Base-by-base conservation (phyloP, 225 moss, liverwort and hornwort species). In the Climacium dendroides region DNA sequence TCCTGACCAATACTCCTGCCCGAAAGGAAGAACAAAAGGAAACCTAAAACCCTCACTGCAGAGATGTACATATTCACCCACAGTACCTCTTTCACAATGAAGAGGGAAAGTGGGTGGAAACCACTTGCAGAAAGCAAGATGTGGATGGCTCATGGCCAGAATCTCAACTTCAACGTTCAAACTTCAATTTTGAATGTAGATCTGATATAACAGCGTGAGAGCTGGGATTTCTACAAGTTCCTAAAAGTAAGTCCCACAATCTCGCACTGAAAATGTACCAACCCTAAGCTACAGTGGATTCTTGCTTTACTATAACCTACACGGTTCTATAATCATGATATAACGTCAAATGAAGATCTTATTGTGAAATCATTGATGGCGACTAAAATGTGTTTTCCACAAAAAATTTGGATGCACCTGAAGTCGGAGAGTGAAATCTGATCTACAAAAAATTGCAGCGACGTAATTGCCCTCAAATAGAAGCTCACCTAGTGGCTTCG, bases 391-490 rank as follows among this genome's bases (percentile, higher is more conserved):
- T 84, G 88, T 80, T 90, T 86, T 86, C 86, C 87, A 81, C 86
- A 73, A 88, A 87, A 88, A 88, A 84, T 19, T 55, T 84, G 88
- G 88, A 87, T 88, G 88, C 87, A 90, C 85, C 82, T 88, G 88
- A 87, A 85, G 91, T 78, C 87, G 39, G 35, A 85, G 88, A 82
- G 74, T 67, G 74, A 81, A 90, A 59, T 83, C 85, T 93, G 86
- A 91, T 88, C 93, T 87, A 88, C 83, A 83, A 87, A 87, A 85
- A 91, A 90, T 86, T 86, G 85, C 85, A 91, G 69, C 67, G 69
- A 85, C 60, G 66, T 60, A 61, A 76, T 85, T 83, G 88, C 86
- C 87, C 89, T 85, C 82, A 80, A 89, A 84, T 86, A 76, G 86
- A 86, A 90, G 77, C 88, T 84, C 88, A 87, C 85, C 78, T 77